Evolutionary conservation across 2,329 filamentous ascomycete genomes (phyloP).

Genomic region (Colletotrichum spinosum): DNA sequence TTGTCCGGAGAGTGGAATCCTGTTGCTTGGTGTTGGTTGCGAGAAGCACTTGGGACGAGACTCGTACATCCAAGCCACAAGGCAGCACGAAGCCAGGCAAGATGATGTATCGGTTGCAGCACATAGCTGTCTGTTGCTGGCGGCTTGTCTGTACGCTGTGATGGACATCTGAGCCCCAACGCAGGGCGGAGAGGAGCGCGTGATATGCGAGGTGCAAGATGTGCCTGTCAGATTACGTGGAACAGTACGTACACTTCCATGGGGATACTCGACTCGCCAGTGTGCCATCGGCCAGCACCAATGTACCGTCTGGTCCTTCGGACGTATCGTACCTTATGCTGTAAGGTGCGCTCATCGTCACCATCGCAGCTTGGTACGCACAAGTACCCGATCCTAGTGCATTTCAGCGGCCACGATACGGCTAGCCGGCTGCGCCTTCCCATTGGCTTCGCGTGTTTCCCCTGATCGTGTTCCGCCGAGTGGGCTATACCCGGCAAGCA

Average conservation of each 20-base stretch:
- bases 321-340: background rate
- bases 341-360: slow-evolving; percentile 3
- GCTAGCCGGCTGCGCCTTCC: slow-evolving; percentile 2
- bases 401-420: background rate
- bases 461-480: slow-evolving; percentile 20
- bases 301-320: background rate
- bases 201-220: slow-evolving; percentile 14
- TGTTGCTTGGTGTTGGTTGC: slow-evolving; percentile 16
- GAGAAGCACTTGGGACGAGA: slow-evolving; percentile 5
- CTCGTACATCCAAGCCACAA: slow-evolving; percentile 1
- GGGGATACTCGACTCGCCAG: no score
- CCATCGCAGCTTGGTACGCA: background rate
- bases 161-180: slow-evolving; percentile 15
- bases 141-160: background rate
- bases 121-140: no score
- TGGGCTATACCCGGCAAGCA: slow-evolving; percentile 32
- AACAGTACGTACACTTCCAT: no score
- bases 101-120: no score
- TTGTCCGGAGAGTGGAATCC: background rate
- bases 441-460: slow-evolving; percentile 23
- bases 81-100: no score
- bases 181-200: background rate
- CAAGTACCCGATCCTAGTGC: slow-evolving; percentile 12
- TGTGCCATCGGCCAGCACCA: background rate
- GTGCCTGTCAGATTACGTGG: slow-evolving; percentile 1